Evolutionary conservation across 352 stramenopile species (phyloP).

Genomic region (Globisporangium alternatum): DNA sequence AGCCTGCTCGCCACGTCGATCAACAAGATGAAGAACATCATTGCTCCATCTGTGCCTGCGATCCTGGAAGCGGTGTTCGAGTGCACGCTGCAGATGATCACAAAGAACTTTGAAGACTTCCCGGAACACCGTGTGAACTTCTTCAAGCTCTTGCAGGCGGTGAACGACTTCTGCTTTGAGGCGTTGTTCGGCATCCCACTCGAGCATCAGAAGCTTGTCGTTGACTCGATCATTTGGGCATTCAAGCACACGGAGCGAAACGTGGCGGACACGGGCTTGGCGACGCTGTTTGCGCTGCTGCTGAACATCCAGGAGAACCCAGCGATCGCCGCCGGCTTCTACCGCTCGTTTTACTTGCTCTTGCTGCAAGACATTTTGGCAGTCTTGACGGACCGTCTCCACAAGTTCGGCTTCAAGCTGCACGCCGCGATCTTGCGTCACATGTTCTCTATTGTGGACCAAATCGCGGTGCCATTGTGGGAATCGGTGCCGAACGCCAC

Average conservation of each 20-base stretch:
- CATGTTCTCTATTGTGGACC: constrained; percentile 97
- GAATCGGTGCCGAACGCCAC: constrained; percentile 84
- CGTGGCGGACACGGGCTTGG: constrained; percentile 96
- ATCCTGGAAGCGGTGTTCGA: constrained; percentile 98
- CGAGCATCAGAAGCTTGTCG: constrained; percentile 98
- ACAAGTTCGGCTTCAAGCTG: constrained; percentile 99
- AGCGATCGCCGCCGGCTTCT: constrained; percentile 96
- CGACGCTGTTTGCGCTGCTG: constrained; percentile 96
- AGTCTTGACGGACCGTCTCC: constrained; percentile 97
- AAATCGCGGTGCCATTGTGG: constrained; percentile 95
- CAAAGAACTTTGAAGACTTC: constrained; percentile 99
- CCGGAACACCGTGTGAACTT: constrained; percentile 98
- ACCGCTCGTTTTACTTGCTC: constrained; percentile 96
- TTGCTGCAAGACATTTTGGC: constrained; percentile 94
- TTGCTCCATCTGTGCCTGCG: constrained; percentile 84
- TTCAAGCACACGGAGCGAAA: constrained; percentile 99
- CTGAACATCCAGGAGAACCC: constrained; percentile 95
- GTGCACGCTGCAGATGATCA: constrained; percentile 99
- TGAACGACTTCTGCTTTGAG: constrained; percentile 96
- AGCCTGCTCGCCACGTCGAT: constrained; percentile 95
- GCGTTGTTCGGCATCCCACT: constrained; percentile 96
- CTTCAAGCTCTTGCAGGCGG: constrained; percentile 96
- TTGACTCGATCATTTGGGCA: constrained; percentile 99
- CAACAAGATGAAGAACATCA: constrained; percentile 94
- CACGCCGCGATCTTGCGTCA: constrained; percentile 96